Evolutionary conservation across 768 basidiomycete genomes (phyloP), one percentile per base, ranked within the genome.

Genomic region (Cubamyces sp.): DNA sequence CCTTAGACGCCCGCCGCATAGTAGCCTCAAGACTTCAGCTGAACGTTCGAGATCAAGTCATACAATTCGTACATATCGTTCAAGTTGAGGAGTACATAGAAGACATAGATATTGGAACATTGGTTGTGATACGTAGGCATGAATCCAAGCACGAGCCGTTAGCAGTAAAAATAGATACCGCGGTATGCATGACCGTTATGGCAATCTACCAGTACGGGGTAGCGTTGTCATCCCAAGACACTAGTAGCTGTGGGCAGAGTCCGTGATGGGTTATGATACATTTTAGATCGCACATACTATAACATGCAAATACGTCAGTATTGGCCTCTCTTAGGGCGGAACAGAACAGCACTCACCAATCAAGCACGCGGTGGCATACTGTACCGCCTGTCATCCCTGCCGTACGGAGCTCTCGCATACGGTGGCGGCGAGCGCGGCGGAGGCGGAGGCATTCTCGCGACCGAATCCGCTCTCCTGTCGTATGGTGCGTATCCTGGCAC

Each of bases 341-440:
- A 11, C 26, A 34, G 34, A 56, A 21, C n/a, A 49, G 9, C 42
- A 64, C 58, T 60, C 52, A 54, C 57, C 34, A n/a, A 43, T 54
- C 54, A 42, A 30, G 26, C 30, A 43, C 62, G 56, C 30, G 47
- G 54, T 30, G 54, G 62, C 39, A 58, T 42, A 15, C 56, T 54
- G 40, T 68, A 70, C 21, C 71, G 68, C 43, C 70, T 55, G 11
- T 70, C 70, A 40, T 71, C 70, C 21, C 61, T 45, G 12, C 58
- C 65, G 47, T 68, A 70, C 25, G 51, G 60, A 14, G 55, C 40
- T 15, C 64, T 49, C 15, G 42, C 48, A 46, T 69, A 70, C 49
- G 67, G 65, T 8, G 64, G 62, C 19, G 71, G 69, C 23, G 71
- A 68, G 5, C 66, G 58, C 3, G 66, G 64, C 21, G 66, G 69